Evolutionary conservation across 352 stramenopile species (phyloP), one percentile per base, ranked within the genome.

Genomic region (Phytophthora idaei): DNA sequence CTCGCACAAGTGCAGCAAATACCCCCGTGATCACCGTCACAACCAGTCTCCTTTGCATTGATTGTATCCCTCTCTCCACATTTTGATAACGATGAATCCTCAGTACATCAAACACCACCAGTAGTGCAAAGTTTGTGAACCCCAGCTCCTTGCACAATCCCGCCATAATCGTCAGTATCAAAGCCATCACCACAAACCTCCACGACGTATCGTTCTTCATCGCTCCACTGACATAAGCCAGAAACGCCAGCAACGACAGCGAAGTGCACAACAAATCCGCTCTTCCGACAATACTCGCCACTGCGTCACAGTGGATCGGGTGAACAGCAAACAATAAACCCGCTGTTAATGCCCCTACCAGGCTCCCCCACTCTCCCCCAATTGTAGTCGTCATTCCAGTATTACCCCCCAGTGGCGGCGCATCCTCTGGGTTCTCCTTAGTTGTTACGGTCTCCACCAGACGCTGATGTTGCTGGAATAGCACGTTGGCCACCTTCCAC

Each of bases 251-350:
- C 2, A 97, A 46, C 5, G 82, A 83, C 39, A 97, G 77, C 9
- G 82, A 54, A 1, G 88, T 90, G 28, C 82, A 94, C 5, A 98
- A 69, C 46, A 98, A 68, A 72, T 98, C 94, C 0, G 91, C 93
- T 29, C 94, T 80, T 3, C 93, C 92, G 9, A 98, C 94, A 37
- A 98, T 81, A 56, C 90, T 95, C 1, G 90, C 90, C 14, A 98
- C 74, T 1, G 92, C 87, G 62, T 98, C 92, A 39, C 89, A 93
- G 58, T 98, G 93, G 28, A 98, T 80, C 7, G 92, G 89, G 59
- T 98, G 92, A 21, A 97, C 88, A 4, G 89, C 89, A 61, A 98
- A 98, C 39, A 98, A n/a, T 36, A 97, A 47, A 0, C 80, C 90
- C 1, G 91, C 77, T 28, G 62, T 54, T n/a, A 73, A 6, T 10